Conservation (phyloP, 83 land plant species). For the Thuja plicata region DNA sequence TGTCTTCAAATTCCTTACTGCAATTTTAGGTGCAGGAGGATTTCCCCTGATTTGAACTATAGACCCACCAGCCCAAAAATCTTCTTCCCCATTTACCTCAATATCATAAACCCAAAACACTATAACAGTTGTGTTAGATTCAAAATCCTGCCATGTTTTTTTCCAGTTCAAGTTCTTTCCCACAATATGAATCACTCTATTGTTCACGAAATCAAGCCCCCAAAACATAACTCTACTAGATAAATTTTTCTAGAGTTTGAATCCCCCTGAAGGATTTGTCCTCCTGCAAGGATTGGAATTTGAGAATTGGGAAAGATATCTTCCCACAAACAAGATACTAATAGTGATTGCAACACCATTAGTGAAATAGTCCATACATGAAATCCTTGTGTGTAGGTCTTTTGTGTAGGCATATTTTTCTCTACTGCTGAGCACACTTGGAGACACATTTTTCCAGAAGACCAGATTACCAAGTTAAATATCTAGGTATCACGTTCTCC, state of each 20-base stretch:
- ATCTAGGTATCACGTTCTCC: too few species aligned
- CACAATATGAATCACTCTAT: neutral
- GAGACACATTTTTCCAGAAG: too few species aligned
- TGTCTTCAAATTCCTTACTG: neutral
- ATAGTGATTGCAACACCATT: neutral
- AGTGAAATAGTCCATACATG: neutral
- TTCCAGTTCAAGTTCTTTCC: neutral
- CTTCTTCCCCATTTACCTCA: neutral
- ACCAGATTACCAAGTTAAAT: too few species aligned
- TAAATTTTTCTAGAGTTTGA: neutral
- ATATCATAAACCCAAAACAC: neutral
- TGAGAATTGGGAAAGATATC: too few species aligned
- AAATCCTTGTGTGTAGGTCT: neutral
- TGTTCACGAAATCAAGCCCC: neutral
- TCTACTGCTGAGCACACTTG: too few species aligned
- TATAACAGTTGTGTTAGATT: neutral
- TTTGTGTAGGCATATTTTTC: too few species aligned
- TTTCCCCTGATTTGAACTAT: neutral
- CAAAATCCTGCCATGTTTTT: neutral
- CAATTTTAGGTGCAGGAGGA: neutral
- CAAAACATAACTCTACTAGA: neutral
- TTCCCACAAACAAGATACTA: neutral
- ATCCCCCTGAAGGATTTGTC: neutral
- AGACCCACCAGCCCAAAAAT: neutral
- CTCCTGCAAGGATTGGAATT: neutral